Percentiles rank a stretch among this genome's conserved stretches.
Evolutionary conservation across 352 stramenopile species (phyloP).

Genomic region (Phytophthora citrophthora): DNA sequence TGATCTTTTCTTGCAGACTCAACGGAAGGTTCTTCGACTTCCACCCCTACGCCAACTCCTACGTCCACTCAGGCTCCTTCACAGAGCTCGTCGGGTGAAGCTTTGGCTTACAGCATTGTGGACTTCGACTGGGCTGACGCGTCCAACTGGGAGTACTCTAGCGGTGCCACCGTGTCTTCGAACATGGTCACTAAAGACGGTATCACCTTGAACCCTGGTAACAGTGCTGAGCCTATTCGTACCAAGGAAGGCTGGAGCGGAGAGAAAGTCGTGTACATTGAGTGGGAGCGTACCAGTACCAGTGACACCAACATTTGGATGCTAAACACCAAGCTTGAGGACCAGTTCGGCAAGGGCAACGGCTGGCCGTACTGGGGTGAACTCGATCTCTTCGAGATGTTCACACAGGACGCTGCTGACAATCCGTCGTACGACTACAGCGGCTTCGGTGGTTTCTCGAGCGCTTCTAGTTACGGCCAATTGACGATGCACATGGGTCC

Average conservation of each 20-base stretch:
- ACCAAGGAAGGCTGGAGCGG: conserved; percentile 68
- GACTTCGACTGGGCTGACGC: conserved; percentile 76
- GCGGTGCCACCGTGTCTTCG: conserved; percentile 38
- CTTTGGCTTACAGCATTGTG: conserved; percentile 54
- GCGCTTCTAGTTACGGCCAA: conserved; percentile 67
- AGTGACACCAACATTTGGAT: conserved; percentile 89
- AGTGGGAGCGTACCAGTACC: conserved; percentile 66
- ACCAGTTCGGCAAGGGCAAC: conserved; percentile 62
- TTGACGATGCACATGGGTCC: conserved; percentile 80
- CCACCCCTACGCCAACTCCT: conserved; percentile 17
- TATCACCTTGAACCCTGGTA: conserved; percentile 61
- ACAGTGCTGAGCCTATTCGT: conserved; percentile 64
- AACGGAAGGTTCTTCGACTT: conserved; percentile 21
- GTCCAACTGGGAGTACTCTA: conserved; percentile 69
- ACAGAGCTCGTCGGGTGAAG: conserved; percentile 31
- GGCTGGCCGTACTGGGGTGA: conserved; percentile 82
- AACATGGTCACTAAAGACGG: conserved; percentile 55
- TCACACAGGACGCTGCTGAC: conserved; percentile 60
- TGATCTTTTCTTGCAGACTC: conserved; percentile 14
- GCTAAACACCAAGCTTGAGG: conserved; percentile 77
- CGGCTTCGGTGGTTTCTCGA: conserved; percentile 43
- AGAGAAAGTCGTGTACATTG: conserved; percentile 75
- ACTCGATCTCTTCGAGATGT: conserved; percentile 88
- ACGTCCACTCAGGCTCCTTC: conserved; percentile 23
- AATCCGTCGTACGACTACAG: conserved; percentile 56